Evolutionary conservation across 2,329 filamentous ascomycete species (phyloP), one percentile per base, ranked within the genome.

Genomic region (Rosellinia necatrix): DNA sequence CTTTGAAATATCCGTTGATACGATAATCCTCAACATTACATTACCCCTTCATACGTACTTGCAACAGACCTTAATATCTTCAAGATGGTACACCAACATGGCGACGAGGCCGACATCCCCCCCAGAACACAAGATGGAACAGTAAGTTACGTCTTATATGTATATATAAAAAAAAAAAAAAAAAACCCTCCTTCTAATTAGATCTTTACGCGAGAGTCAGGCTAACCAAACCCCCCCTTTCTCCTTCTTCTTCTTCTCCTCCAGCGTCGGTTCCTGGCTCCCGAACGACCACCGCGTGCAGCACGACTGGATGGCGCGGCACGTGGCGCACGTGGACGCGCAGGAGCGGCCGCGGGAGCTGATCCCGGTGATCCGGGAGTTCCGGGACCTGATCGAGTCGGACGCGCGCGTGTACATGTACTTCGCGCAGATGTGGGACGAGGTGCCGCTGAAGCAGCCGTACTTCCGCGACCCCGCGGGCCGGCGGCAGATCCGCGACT

Each of bases 331-430:
- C 35, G 79, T 85, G 19, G 81, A 86, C 63, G 70, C 75, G 13
- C 71, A 81, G n/a, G n/a, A n/a, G 53, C 72, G 74, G 6, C 66
- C 72, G 4, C 72, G 79, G 61, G 70, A 79, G 2, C 75, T 90
- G 0, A 77, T 81, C 10, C 86, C 85, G 0, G 84, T 84, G 0
- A 71, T 90, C 0, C 64, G 79, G 59, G 87, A 89, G 60, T 89
- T 91, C 74, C 78, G 85, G 66, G 70, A 81, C 1, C 73, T 90
- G 21, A 90, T 91, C 59, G 87, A 90, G 68, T 70, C 70, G 24
- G 84, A 84, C 60, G 74, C 85, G 1, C 79, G 85, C 19, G 74
- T 90, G 22, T 86, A 84, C 74, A 85, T 90, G 78, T 83, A 86
- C 68, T 83, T 89, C 66, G 75, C 75, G 21, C 75, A 80, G 60